Percentiles rank a stretch among this genome's conserved stretches.
phyloP scores from a whole-genome alignment of 2,329 filamentous ascomycete genomes.

The Paraphaeosphaeria minitans region DNA sequence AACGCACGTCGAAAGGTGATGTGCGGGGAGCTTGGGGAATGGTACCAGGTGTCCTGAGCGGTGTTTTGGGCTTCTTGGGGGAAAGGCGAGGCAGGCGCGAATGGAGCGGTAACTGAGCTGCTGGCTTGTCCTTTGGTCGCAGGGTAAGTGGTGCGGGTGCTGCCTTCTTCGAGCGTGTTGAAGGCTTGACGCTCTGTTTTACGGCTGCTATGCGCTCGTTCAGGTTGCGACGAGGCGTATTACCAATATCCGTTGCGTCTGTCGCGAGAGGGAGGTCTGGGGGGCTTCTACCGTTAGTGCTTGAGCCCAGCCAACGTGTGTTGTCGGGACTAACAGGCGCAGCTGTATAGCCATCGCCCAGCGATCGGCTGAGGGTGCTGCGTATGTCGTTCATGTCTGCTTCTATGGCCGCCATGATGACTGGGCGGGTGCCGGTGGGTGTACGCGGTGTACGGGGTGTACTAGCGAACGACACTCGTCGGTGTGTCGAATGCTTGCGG shows the following conservation, averaged over 20 bases:
- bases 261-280: neutral
- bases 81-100: conserved; percentile 5
- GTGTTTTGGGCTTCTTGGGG: neutral
- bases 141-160: neutral
- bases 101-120: neutral
- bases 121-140: neutral
- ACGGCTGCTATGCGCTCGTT: neutral
- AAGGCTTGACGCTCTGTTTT: neutral
- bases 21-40: neutral
- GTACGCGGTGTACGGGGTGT: neutral
- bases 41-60: neutral
- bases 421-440: conserved; percentile 4
- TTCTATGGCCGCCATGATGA: conserved; percentile 1
- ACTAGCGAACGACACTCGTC: neutral
- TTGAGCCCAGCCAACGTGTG: neutral
- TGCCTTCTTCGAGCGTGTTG: neutral
- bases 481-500: neutral
- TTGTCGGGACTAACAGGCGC: neutral
- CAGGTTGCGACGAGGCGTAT: neutral
- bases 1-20: neutral
- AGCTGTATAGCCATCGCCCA: neutral
- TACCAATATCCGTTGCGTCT: neutral
- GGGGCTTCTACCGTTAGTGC: neutral
- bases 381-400: conserved; percentile 6
- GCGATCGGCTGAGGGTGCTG: neutral